These are phyloP conservation scores for Lecanicillium sp. DNA, from an alignment of 2,329 filamentous ascomycete genomes.

Conservation along the genomic window DNA sequence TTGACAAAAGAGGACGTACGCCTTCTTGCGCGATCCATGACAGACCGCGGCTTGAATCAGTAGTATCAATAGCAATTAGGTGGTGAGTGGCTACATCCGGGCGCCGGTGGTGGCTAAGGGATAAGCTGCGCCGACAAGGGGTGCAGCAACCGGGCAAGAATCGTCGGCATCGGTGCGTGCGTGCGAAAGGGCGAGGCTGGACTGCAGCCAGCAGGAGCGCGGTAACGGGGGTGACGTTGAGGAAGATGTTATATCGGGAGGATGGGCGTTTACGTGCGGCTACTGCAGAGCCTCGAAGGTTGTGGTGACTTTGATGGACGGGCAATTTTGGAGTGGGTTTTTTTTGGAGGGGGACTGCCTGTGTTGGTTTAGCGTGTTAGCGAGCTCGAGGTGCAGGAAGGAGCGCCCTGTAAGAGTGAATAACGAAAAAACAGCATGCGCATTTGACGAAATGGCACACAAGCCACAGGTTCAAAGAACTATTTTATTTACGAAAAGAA, in stretches of 20 bases:
- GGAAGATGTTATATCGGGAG: not conserved
- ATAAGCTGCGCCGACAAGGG: slow-evolving; percentile 32
- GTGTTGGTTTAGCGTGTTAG: slow-evolving; percentile 12
- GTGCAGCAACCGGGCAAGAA: slow-evolving; percentile 29
- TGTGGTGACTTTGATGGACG: slow-evolving; percentile 1
- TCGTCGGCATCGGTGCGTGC: slow-evolving; percentile 36
- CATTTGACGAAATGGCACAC: too few relatives aligned
- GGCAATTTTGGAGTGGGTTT: slow-evolving; percentile 11
- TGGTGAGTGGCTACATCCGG: slow-evolving; percentile 42
- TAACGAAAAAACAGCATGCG: not conserved
- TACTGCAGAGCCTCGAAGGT: too few relatives aligned
- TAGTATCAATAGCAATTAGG: slow-evolving; percentile 25
- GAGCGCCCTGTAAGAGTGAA: not conserved
- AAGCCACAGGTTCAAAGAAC: too few relatives aligned
- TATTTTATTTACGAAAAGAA: too few relatives aligned
- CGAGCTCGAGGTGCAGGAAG: not conserved
- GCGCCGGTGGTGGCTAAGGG: slow-evolving; percentile 37
- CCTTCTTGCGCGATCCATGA: slow-evolving; percentile 61
- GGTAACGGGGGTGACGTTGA: not conserved
- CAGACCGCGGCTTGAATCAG: slow-evolving; percentile 30
- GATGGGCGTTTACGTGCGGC: slow-evolving; percentile 2
- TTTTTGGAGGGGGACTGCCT: slow-evolving; percentile 6
- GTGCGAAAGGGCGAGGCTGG: slow-evolving; percentile 21
- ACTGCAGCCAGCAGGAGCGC: slow-evolving; percentile 12
- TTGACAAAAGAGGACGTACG: slow-evolving; percentile 36